Evolutionary conservation across 2,329 filamentous ascomycete genomes (phyloP), one percentile per base, ranked within the genome.

Genomic region (Basipetospora chlamydospora): DNA sequence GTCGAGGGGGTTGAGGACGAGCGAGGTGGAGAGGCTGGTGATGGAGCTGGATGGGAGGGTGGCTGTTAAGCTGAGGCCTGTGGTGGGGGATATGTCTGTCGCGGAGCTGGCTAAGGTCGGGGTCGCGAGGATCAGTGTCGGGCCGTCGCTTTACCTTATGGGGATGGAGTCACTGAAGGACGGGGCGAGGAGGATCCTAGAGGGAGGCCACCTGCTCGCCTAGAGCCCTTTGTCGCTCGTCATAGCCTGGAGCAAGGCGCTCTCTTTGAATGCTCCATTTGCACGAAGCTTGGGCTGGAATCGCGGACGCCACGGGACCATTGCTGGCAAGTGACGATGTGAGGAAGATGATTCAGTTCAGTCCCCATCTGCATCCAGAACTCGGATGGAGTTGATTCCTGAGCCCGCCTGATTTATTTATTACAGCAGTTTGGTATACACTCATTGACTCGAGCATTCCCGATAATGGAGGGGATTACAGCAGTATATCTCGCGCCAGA

Each of bases 41-140:
- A 48, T 54, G 36, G 66, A 59, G 31, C 59, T 75, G 31, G 58
- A 56, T 3, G 69, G 69, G 1, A 56, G 51, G 33, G 47, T 75
- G 11, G 64, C 66, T 36, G 66, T 73, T 9, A 62, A 61, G 40
- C 45, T 64, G 41, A 54, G 55, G 21, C 47, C 45, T 9, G 46
- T 51, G 12, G 43, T 51, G 3, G 59, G 53, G 11, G 57, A 55
- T 0, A 46, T 72, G 42, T 61, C 58, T 4, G 57, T 63, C 2
- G 46, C 48, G 25, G 59, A 67, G 40, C 44, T 72, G 44, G 57
- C 51, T 4, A 46, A 59, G 28, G 51, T 73, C 34, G 70, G 69
- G 0, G 66, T 73, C 26, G 64, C 67, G 6, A 62, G 69, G 42
- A 61, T 74, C 42, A 73, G 67, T 48, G 51, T 73, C 41, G 70